These are phyloP conservation scores for Spathaspora arborariae DNA, from an alignment of 805 yeast species.

Conservation along the genomic window DNA sequence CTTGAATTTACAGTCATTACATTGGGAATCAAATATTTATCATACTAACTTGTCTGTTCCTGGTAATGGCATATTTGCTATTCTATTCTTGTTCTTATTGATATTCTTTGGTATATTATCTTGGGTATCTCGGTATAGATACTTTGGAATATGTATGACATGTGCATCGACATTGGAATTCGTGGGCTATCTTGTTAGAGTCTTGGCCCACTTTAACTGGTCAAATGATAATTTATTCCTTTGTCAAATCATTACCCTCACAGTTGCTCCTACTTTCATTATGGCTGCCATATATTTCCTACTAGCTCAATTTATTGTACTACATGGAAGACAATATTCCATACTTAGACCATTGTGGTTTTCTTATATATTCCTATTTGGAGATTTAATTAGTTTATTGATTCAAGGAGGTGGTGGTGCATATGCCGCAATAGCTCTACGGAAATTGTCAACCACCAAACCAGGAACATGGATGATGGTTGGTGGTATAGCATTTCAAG, in stretches of 20 bases:
- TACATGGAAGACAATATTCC: slow-evolving; percentile 55
- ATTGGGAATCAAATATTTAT: slow-evolving; percentile 20
- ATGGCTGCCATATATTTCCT: slow-evolving; percentile 81
- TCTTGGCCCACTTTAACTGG: slow-evolving; percentile 37
- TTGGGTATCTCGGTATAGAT: slow-evolving; percentile 50
- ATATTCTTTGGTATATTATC: slow-evolving; percentile 23
- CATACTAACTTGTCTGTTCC: slow-evolving; percentile 44
- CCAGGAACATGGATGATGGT: slow-evolving; percentile 68
- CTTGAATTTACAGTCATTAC: slow-evolving; percentile 14
- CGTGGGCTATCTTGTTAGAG: slow-evolving; percentile 64
- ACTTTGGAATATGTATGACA: slow-evolving; percentile 59
- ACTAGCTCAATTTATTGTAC: slow-evolving; percentile 61
- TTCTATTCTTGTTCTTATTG: slow-evolving; percentile 43
- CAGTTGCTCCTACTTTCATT: slow-evolving; percentile 77
- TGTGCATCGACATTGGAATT: slow-evolving; percentile 59
- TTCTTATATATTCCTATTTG: slow-evolving; percentile 58
- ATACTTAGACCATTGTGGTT: slow-evolving; percentile 53
- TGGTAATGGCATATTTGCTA: slow-evolving; percentile 57
- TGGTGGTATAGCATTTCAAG: slow-evolving; percentile 78
- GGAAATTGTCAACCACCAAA: slow-evolving; percentile 22
- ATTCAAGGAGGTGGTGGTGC: slow-evolving; percentile 81
- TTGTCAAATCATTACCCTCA: slow-evolving; percentile 64
- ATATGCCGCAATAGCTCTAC: slow-evolving; percentile 49
- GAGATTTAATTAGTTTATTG: slow-evolving; percentile 61
- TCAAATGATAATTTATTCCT: slow-evolving; percentile 41